Evolutionary conservation across 805 yeast species (phyloP).

Genomic region (Teunomyces gatunensis): DNA sequence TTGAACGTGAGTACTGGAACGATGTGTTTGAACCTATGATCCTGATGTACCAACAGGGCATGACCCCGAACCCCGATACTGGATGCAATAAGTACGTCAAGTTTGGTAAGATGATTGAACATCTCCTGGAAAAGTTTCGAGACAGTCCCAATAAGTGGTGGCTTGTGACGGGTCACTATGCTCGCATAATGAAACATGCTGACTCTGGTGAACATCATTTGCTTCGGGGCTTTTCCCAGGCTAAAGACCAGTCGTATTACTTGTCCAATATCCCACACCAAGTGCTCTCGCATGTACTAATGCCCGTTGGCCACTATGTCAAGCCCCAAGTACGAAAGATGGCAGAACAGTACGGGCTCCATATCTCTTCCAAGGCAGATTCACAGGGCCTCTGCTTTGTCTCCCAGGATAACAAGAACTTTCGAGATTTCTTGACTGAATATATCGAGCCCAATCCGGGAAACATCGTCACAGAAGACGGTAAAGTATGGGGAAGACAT

Average conservation of each 20-base stretch:
- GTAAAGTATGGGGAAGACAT: constrained; percentile 76
- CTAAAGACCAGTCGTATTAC: constrained; percentile 91
- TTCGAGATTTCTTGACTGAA: constrained; percentile 69
- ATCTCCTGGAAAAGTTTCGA: constrained; percentile 37
- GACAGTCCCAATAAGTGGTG: constrained; percentile 52
- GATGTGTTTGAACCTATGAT: constrained; percentile 94
- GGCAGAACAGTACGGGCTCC: constrained; percentile 54
- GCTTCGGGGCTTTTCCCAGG: constrained; percentile 52
- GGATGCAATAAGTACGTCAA: constrained; percentile 83
- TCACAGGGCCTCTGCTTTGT: constrained; percentile 96
- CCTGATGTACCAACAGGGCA: constrained; percentile 62
- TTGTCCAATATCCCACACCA: constrained; percentile 60
- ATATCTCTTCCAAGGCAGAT: constrained; percentile 79
- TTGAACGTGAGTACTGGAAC: constrained; percentile 90
- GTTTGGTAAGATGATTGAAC: constrained; percentile 73
- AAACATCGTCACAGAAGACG: constrained; percentile 71
- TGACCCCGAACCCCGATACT: constrained; percentile 94
- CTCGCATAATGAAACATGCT: constrained; percentile 46
- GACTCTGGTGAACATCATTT: constrained; percentile 41
- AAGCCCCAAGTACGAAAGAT: constrained; percentile 73
- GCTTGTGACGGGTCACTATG: constrained; percentile 88
- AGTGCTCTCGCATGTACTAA: constrained; percentile 49
- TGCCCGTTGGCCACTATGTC: constrained; percentile 78
- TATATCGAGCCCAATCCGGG: constrained; percentile 76
- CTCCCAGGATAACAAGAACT: constrained; percentile 56